Base-by-base conservation (phyloP, 1,284 basidiomycete genomes). In the Cutaneotrichosporon dermatis region DNA sequence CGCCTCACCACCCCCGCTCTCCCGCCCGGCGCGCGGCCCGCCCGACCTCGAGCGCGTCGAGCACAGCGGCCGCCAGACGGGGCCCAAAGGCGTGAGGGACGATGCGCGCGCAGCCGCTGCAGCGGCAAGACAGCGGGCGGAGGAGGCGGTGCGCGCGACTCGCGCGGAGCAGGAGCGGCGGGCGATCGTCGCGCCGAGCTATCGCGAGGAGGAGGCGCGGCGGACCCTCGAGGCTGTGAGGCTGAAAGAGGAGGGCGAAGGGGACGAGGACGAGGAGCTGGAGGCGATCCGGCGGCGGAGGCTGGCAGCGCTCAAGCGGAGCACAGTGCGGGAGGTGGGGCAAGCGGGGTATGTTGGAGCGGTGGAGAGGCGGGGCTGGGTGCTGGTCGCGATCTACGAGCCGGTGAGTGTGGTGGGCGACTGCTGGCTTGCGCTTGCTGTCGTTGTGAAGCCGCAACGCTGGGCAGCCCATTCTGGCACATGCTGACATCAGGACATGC, bases 71-170 rank as follows among this genome's bases (percentile, higher is more conserved):
- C 51, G 68, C 2, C 67, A 69, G 51, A 79, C 77, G 4, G 77
- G 77, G 13, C 69, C 70, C 0, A 79, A 79, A 57, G 77, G 76
- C 13, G 77, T 79, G 8, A 58, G 76, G 4, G 60, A 60, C 37
- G 76, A 77, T 63, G 62, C 68, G 13, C 55, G 60, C 49, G 67
- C 66, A 10, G 60, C 58, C 0, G 54, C 52, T 1, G 52, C 60
- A 1, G 50, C 53, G 0, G 64, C 52, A 11, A 54, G 58, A 25
- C 42, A 51, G 4, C 50, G 56, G 1, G 54, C 62, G 16, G 46
- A 44, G 9, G 49, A 41, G 9, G 59, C 39, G 3, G 55, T 59
- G 12, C 54, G 4, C 11, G 12, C 45, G 6, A 54, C 51, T 15
- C 63, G 57, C 4, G 50, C 46, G 2, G 51, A 51, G 25, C 69